phyloP scores from a whole-genome alignment of 1,284 basidiomycete species.

The Tremellales sp. region DNA sequence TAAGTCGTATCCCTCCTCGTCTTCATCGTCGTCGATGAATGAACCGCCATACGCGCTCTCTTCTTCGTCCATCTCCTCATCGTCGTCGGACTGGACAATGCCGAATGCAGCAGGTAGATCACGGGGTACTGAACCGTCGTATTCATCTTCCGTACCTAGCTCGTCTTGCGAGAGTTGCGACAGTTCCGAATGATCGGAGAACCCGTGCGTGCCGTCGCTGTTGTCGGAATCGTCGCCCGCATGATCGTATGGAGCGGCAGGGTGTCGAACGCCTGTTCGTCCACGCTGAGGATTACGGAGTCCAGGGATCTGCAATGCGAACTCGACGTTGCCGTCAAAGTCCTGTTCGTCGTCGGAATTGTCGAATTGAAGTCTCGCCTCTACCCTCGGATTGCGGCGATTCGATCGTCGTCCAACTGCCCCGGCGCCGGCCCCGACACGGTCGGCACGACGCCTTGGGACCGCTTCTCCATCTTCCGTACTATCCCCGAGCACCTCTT shows the following conservation, averaged over 20 bases:
- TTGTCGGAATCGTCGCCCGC: constrained; percentile 8
- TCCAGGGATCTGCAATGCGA: too few species aligned
- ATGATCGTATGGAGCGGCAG: too few species aligned
- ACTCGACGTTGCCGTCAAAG: too few species aligned
- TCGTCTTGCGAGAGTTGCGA: too few species aligned
- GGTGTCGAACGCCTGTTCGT: too few species aligned
- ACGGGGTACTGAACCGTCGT: background rate
- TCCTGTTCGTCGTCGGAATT: too few species aligned
- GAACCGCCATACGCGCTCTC: constrained; percentile 22
- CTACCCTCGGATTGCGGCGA: too few species aligned
- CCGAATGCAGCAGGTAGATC: background rate
- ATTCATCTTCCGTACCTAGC: background rate
- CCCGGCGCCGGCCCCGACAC: too few species aligned
- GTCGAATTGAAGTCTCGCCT: too few species aligned
- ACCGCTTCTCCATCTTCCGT: background rate
- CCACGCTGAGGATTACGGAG: too few species aligned
- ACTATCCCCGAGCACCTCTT: background rate
- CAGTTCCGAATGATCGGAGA: too few species aligned
- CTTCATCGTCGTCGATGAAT: constrained; percentile 24
- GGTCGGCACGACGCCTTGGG: background rate
- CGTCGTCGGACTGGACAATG: constrained; percentile 1
- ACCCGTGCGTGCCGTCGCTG: background rate
- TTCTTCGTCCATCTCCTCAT: constrained; percentile 2
- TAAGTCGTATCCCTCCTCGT: constrained; percentile 5
- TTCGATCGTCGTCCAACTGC: too few species aligned